phyloP scores from a whole-genome alignment of 2,329 filamentous ascomycete species.

The Eutypa lata region DNA sequence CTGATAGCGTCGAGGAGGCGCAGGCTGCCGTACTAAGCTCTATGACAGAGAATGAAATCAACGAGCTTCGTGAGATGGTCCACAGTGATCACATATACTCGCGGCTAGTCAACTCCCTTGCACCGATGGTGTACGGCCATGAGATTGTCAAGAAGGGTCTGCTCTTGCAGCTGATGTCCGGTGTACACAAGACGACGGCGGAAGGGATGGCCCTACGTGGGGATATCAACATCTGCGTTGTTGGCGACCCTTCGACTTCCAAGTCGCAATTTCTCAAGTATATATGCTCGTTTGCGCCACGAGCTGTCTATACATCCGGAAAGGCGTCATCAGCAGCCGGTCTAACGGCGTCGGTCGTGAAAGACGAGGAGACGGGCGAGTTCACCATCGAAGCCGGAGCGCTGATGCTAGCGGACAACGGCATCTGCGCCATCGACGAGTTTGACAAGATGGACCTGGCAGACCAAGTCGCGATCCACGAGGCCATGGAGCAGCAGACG shows the following conservation, averaged over 20 bases:
- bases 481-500: slow-evolving; percentile 99
- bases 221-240: slow-evolving; percentile 98
- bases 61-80: slow-evolving; percentile 89
- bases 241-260: slow-evolving; percentile 93
- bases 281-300: slow-evolving; percentile 92
- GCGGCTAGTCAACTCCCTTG: slow-evolving; percentile 86
- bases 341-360: slow-evolving; percentile 94
- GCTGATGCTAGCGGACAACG: slow-evolving; percentile 94
- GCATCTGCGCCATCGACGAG: slow-evolving; percentile 97
- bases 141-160: slow-evolving; percentile 97
- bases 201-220: slow-evolving; percentile 95
- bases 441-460: slow-evolving; percentile 99
- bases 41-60: slow-evolving; percentile 81
- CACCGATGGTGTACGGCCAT: slow-evolving; percentile 96
- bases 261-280: slow-evolving; percentile 99
- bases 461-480: slow-evolving; percentile 98
- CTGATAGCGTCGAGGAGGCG: slow-evolving; percentile 74
- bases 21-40: slow-evolving; percentile 85
- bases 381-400: slow-evolving; percentile 98
- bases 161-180: slow-evolving; percentile 91
- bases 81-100: slow-evolving; percentile 95
- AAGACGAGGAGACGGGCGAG: slow-evolving; percentile 97
- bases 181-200: slow-evolving; percentile 84
- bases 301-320: slow-evolving; percentile 94
- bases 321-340: slow-evolving; percentile 97